Evolutionary conservation across 2,329 filamentous ascomycete species (phyloP).

Genomic region (Huntiella decipiens): DNA sequence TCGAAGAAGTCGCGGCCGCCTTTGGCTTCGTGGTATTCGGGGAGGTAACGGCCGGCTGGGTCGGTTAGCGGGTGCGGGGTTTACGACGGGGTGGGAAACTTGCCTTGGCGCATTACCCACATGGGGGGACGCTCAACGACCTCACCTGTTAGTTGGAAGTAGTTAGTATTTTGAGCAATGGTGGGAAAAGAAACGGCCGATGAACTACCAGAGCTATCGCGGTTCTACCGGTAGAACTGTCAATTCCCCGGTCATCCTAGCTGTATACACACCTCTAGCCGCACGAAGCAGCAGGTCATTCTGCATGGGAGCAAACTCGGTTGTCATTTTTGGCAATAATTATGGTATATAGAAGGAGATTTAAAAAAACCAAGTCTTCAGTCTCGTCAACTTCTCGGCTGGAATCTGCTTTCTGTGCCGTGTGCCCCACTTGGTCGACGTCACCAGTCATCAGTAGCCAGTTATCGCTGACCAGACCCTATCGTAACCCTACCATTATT

Average conservation of each 20-base stretch:
- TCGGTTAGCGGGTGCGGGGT: not conserved
- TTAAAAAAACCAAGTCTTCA: no score
- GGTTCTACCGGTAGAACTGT: not conserved
- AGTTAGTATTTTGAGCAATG: not conserved
- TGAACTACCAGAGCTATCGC: not conserved
- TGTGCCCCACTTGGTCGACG: no score
- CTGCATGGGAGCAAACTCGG: constrained; percentile 56
- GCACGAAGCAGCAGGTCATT: constrained; percentile 86
- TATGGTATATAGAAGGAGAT: no score
- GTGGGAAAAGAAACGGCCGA: not conserved
- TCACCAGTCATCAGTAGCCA: no score
- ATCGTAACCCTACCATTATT: no score
- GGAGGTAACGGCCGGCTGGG: constrained; percentile 82
- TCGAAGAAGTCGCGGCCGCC: constrained; percentile 86
- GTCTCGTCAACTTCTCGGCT: no score
- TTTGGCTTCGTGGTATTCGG: constrained; percentile 94
- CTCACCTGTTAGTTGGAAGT: constrained; percentile 39
- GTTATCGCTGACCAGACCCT: no score
- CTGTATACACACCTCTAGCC: constrained; percentile 51
- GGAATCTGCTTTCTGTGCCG: no score
- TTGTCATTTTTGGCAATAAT: constrained; percentile 5
- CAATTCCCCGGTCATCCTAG: not conserved
- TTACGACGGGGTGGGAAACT: constrained; percentile 12
- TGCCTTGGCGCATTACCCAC: constrained; percentile 99
- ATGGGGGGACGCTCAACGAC: constrained; percentile 82